Conservation (phyloP, 805 yeast species). For the Spathaspora boniae region DNA sequence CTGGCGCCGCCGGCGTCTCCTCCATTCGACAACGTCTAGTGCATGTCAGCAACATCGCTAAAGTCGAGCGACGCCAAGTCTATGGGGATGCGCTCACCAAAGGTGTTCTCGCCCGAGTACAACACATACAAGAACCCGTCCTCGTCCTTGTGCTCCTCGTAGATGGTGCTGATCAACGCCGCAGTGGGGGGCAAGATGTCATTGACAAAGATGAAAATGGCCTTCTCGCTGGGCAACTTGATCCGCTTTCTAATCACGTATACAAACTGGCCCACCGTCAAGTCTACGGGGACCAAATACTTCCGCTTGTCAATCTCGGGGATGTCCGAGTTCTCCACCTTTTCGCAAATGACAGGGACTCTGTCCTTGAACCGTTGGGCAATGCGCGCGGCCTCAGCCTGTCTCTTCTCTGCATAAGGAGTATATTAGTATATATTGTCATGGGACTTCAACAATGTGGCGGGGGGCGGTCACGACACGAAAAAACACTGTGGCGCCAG, state of each 20-base stretch:
- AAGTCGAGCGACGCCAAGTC: constrained; percentile 12
- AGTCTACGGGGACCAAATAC: constrained; percentile 92
- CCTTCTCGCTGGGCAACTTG: constrained; percentile 94
- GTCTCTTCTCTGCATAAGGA: constrained; percentile 65
- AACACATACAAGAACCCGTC: constrained; percentile 96
- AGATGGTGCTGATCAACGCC: constrained; percentile 89
- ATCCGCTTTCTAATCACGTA: constrained; percentile 96
- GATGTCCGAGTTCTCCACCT: constrained; percentile 93
- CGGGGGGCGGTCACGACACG: neutral
- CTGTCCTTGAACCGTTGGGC: constrained; percentile 85
- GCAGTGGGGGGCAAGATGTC: constrained; percentile 98
- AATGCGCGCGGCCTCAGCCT: constrained; percentile 91
- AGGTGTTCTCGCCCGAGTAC: constrained; percentile 96
- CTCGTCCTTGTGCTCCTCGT: constrained; percentile 95
- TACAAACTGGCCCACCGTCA: constrained; percentile 97
- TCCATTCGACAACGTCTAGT: constrained; percentile 1
- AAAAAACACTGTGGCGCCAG: neutral
- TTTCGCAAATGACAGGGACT: constrained; percentile 95
- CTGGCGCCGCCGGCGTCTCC: neutral
- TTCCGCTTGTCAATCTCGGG: constrained; percentile 96
- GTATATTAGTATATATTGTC: constrained; percentile 7
- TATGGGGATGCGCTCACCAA: constrained; percentile 54
- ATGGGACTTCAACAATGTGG: neutral
- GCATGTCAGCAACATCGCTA: constrained; percentile 5
- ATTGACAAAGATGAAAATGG: constrained; percentile 94